Percentiles rank a stretch among this genome's conserved stretches.
Evolutionary conservation across 495 filamentous ascomycete species (phyloP).

Genomic region (Penicillium manginii): DNA sequence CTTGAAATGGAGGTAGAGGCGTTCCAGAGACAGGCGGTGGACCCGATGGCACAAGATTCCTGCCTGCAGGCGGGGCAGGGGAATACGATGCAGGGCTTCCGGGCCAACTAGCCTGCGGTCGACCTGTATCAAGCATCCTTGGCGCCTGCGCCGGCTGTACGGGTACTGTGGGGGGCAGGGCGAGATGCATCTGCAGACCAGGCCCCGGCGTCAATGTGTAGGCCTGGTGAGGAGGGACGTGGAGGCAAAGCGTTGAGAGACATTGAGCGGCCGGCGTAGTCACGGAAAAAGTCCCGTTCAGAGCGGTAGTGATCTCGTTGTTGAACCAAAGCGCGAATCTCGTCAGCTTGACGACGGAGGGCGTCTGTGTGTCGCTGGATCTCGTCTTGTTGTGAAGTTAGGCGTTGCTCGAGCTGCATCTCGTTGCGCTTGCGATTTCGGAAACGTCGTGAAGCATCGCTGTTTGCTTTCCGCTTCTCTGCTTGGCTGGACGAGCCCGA

Average conservation of each 20-base stretch:
- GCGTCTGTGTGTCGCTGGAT: conserved; percentile 61
- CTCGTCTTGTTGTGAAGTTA: conserved; percentile 57
- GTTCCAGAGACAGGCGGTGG: conserved; percentile 24
- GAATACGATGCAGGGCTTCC: conserved; percentile 27
- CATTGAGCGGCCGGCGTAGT: conserved; percentile 58
- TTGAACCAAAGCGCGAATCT: conserved; percentile 58
- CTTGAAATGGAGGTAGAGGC: conserved; percentile 28
- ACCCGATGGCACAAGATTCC: conserved; percentile 10
- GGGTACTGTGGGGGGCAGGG: not conserved
- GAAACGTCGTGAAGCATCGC: conserved; percentile 88
- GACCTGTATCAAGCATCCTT: conserved; percentile 17
- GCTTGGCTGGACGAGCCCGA: conserved; percentile 83
- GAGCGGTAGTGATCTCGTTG: conserved; percentile 58
- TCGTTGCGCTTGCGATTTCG: conserved; percentile 91
- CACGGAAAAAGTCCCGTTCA: conserved; percentile 70
- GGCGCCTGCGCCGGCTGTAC: conserved; percentile 4
- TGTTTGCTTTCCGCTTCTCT: conserved; percentile 92
- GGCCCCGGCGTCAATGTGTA: conserved; percentile 3
- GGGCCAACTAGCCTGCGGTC: conserved; percentile 24
- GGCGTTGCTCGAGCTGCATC: conserved; percentile 66
- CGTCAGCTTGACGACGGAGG: conserved; percentile 59
- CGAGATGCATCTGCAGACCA: conserved; percentile 10
- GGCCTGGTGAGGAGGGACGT: conserved; percentile 47
- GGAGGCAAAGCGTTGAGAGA: conserved; percentile 43
- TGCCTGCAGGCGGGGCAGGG: conserved; percentile 11